Evolutionary conservation across 2,329 filamentous ascomycete genomes (phyloP), one percentile per base, ranked within the genome.

Genomic region (Alternaria novae-zelandiae): DNA sequence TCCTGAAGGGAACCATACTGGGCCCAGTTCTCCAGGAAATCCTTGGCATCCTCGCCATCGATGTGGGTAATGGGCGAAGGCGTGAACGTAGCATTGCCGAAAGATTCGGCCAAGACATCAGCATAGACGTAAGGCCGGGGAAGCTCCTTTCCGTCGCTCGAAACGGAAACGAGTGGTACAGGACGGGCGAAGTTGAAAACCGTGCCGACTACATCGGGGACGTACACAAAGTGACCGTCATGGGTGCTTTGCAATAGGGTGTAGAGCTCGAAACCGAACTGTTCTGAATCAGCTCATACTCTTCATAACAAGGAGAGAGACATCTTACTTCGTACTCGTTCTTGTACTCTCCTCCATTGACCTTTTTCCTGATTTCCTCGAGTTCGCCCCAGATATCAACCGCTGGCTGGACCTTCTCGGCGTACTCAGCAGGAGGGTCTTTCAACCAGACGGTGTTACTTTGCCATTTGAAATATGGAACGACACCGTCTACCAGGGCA

Each of bases 151-250:
- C 77, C 77, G 71, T 91, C 88, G 4, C 79, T 68, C 2, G 88
- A 90, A 8, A 90, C 83, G 0, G 88, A 90, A 0, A 90, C 86
- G 1, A 91, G 70, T 54, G 82, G 79, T 70, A 85, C 74, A 25
- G 80, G 78, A 9, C 85, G 81, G 7, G 81, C 82, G 43, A 72
- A 90, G 64, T 74, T 82, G 77, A 89, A 88, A 0, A 86, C 73
- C 1, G 72, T 82, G 45, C 82, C 83, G 13, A 89, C 81, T 5
- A 84, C 79, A 66, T 88, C 86, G 3, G 86, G 86, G 13, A 83
- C 78, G 70, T 85, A 88, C 2, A 82, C 79, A 54, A 90, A 88
- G 71, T 92, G 90, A 1, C 89, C 88, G 72, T 92, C 90, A 68
- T 91, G 88, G 4, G 87, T 86, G 2, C 81, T 81, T 23, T 83